Evolutionary conservation across 495 filamentous ascomycete species (phyloP).

Genomic region (Lepidopterella palustris): DNA sequence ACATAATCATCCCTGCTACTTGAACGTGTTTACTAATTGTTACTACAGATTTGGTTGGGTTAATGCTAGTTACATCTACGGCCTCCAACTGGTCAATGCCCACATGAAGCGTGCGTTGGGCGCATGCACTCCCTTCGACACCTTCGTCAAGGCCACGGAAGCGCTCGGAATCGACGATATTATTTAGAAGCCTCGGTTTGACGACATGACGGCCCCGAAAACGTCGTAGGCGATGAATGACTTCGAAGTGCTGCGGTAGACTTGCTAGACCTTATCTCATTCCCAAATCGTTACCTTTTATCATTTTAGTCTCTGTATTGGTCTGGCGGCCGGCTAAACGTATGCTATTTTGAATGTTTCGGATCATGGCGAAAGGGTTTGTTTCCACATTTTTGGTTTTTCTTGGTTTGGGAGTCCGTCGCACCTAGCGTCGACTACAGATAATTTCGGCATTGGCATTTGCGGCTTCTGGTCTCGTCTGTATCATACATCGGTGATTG

Average conservation of each 20-base stretch:
- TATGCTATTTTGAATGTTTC: neutral
- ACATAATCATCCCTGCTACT: too few relatives aligned
- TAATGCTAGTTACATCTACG: slow-evolving; percentile 91
- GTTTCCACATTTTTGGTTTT: neutral
- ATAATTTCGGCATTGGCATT: neutral
- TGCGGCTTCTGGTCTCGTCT: neutral
- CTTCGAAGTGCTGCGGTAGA: neutral
- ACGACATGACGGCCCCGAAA: neutral
- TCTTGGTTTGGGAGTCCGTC: neutral
- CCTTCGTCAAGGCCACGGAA: slow-evolving; percentile 52
- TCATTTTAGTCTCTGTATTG: neutral
- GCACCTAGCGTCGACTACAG: neutral
- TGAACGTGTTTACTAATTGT: slow-evolving; percentile 34
- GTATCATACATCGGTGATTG: neutral
- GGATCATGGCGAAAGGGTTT: neutral
- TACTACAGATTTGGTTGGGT: slow-evolving; percentile 87
- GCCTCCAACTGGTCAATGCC: slow-evolving; percentile 72
- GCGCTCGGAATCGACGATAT: slow-evolving; percentile 21
- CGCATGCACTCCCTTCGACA: slow-evolving; percentile 73
- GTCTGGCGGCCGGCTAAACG: neutral
- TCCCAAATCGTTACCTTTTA: neutral
- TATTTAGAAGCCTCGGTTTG: neutral
- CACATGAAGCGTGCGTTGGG: slow-evolving; percentile 82
- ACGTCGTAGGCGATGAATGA: neutral
- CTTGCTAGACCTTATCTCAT: neutral